A percentile compares a stretch with the other conserved stretches of the same genome.
phyloP scores from a whole-genome alignment of 805 yeast species.

The Ascoidea tarda region DNA sequence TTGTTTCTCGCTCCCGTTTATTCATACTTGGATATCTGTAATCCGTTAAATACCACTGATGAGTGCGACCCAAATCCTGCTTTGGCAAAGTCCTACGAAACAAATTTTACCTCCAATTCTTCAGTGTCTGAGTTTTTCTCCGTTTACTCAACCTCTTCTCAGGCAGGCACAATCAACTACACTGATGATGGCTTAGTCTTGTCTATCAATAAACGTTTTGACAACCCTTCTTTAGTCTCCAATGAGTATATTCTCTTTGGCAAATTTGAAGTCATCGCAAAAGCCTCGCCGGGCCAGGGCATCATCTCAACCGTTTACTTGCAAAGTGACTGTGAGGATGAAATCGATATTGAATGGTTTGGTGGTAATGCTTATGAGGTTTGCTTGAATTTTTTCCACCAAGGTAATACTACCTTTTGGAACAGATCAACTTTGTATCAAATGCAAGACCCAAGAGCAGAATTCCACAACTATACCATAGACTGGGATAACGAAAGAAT shows the following conservation, averaged over 20 bases:
- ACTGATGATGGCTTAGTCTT: conserved; percentile 35
- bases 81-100: conserved; percentile 1
- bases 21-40: conserved; percentile 12
- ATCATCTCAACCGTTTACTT: conserved; percentile 49
- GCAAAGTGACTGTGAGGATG: conserved; percentile 56
- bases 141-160: conserved; percentile 20
- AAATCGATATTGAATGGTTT: conserved; percentile 58
- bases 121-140: conserved; percentile 4
- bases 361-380: conserved; percentile 50
- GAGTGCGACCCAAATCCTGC: neutral
- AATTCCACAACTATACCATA: conserved; percentile 47
- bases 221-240: conserved; percentile 50
- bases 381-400: conserved; percentile 48
- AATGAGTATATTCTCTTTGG: conserved; percentile 64
- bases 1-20: too few relatives aligned
- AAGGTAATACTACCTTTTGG: conserved; percentile 48
- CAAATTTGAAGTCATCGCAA: conserved; percentile 39
- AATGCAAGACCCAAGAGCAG: conserved; percentile 30
- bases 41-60: conserved; percentile 16
- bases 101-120: conserved; percentile 20
- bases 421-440: conserved; percentile 47
- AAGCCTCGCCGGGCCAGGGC: conserved; percentile 50
- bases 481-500: conserved; percentile 45
- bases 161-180: conserved; percentile 11
- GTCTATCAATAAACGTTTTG: conserved; percentile 33